Evolutionary conservation across 371 early-diverging fungal genomes (phyloP).

Genomic region (Syncephalastrum monosporum): DNA sequence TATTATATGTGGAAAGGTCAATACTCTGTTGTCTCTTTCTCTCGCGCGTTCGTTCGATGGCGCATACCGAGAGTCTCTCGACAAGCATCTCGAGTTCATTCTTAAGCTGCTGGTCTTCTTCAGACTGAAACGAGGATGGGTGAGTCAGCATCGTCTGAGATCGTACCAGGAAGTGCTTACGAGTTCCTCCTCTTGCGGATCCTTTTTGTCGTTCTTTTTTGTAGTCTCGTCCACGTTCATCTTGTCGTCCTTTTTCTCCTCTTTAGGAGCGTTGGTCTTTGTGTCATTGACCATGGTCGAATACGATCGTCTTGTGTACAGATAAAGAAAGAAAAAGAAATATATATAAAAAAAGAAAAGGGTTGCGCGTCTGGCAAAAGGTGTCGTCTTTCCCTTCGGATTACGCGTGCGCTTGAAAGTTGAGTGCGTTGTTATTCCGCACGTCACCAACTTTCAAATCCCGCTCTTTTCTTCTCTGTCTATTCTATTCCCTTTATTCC

Average conservation of each 20-base stretch:
- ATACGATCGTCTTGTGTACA: not conserved
- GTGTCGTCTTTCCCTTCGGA: too few relatives aligned
- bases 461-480: not conserved
- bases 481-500: not conserved
- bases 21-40: too few relatives aligned
- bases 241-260: slow-evolving; percentile 25
- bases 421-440: too few relatives aligned
- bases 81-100: slow-evolving; percentile 92
- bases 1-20: not conserved
- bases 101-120: slow-evolving; percentile 94
- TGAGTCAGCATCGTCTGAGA: slow-evolving; percentile 5
- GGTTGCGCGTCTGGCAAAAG: too few relatives aligned
- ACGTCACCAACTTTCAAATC: too few relatives aligned
- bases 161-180: slow-evolving; percentile 22
- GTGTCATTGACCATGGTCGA: slow-evolving; percentile 23
- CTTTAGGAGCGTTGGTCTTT: slow-evolving; percentile 14
- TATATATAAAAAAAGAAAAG: too few relatives aligned
- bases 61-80: slow-evolving; percentile 77
- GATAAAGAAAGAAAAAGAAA: too few relatives aligned
- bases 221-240: slow-evolving; percentile 27
- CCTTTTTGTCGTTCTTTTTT: slow-evolving; percentile 43
- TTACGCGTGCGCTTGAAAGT: too few relatives aligned
- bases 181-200: slow-evolving; percentile 44
- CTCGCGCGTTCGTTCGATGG: not conserved
- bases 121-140: slow-evolving; percentile 65